Evolutionary conservation across 352 stramenopile species (phyloP), one percentile per base, ranked within the genome.

Genomic region (Phytophthora citricola): DNA sequence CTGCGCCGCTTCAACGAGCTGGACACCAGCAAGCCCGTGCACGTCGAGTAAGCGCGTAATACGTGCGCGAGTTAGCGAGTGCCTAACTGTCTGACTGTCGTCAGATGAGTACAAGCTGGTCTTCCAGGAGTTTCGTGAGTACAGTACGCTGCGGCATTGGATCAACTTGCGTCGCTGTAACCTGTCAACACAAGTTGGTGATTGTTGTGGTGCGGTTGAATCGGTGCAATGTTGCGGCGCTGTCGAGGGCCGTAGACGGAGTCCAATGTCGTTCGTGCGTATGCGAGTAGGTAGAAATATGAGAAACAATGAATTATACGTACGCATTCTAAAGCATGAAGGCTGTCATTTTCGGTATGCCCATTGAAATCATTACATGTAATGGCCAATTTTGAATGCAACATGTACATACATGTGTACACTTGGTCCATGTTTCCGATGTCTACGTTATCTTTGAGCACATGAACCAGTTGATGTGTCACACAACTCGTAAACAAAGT

Each of bases 1-100:
- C 40, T 71, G 53, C 69, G 54, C 46, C 69, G 58, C 29, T 76
- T 76, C 59, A 69, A 76, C 50, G 69, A 76, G 58, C 64, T 76
- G 58, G 63, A 76, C 46, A 76, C 63, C 49, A 76, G 65, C 58
- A 69, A 73, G 51, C 50, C 50, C 17, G 59, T 62, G 49, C 43
- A 56, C 49, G 59, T 68, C 31, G 59, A 68, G 43, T 65, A 65
- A 58, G 40, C 29, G 22, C 12, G 20, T 34, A 9, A 2, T 41
- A 41, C 11, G 36, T 7, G 36, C 11, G 11, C 36, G 4, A 41
- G 15, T 29, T 20, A 38, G 7, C 3, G 7, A 58, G 17, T 14
- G 22, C 32, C 12, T 47, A 24, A 38, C 32, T 38, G 12, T 38
- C 32, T 7, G 36, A 10, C 15, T 41, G 36, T 41, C 11, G 36